Evolutionary conservation across 495 filamentous ascomycete species (phyloP).

Genomic region (Aspergillus mulundensis): DNA sequence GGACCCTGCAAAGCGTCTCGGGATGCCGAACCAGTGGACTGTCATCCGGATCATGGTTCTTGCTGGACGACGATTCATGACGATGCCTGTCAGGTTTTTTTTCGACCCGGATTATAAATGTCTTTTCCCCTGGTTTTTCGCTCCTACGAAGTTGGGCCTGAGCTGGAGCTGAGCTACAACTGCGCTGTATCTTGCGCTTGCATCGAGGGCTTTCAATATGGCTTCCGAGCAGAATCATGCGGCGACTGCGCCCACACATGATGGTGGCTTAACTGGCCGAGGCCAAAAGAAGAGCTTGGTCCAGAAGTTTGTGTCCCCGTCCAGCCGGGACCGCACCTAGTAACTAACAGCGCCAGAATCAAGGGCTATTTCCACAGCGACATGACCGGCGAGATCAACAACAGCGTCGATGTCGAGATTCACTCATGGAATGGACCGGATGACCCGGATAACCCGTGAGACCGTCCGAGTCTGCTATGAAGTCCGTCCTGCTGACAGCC

Average conservation of each 20-base stretch:
- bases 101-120: neutral
- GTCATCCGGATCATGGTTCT: neutral
- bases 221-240: no score
- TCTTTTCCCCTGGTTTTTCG: neutral
- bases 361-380: constrained; percentile 14
- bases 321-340: no score
- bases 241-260: no score
- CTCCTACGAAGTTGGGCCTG: neutral
- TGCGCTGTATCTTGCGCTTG: no score
- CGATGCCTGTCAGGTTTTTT: neutral
- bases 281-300: neutral
- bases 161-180: no score
- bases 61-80: neutral
- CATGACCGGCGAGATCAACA: constrained; percentile 9
- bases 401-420: constrained; percentile 23
- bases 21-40: neutral
- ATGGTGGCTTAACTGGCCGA: no score
- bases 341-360: no score
- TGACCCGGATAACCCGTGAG: constrained; percentile 30
- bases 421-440: constrained; percentile 33
- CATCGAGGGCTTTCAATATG: neutral
- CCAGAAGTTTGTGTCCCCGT: neutral
- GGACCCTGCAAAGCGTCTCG: neutral
- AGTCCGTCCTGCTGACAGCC: neutral
- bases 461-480: neutral